These are phyloP conservation scores for Cunninghamia lanceolata DNA, from an alignment of 75 land plant species.

Conservation along the genomic window DNA sequence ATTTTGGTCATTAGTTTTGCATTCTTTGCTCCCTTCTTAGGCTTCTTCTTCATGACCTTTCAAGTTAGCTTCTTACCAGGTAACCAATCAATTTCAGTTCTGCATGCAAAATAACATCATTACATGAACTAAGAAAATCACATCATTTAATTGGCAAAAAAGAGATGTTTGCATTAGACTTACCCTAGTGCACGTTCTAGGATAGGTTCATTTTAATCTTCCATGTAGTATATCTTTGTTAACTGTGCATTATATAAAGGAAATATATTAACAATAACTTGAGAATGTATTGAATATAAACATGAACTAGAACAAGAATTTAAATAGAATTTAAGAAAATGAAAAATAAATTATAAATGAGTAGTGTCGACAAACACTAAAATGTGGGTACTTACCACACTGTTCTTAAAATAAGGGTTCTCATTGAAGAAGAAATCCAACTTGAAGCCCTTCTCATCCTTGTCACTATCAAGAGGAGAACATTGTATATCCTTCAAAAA, in stretches of 20 bases:
- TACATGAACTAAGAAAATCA: background rate
- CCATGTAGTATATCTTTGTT: constrained; percentile 33
- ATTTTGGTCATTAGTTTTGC: constrained; percentile 44
- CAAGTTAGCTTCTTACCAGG: constrained; percentile 50
- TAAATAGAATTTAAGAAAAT: background rate
- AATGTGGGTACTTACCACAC: constrained; percentile 20
- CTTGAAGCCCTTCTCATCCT: constrained; percentile 52
- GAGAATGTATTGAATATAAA: background rate
- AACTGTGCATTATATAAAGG: constrained; percentile 17
- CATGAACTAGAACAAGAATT: background rate
- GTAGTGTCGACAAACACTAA: too few relatives aligned
- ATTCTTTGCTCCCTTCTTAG: constrained; percentile 55
- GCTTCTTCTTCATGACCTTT: constrained; percentile 52
- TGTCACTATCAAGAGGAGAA: constrained; percentile 30
- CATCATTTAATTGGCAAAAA: background rate
- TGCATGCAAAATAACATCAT: constrained; percentile 8
- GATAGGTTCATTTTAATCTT: constrained; percentile 33
- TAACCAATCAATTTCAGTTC: constrained; percentile 56
- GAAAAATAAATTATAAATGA: background rate
- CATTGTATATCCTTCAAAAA: constrained; percentile 44
- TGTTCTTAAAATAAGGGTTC: constrained; percentile 47
- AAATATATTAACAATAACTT: background rate
- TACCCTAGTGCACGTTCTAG: constrained; percentile 28
- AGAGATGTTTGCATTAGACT: background rate
- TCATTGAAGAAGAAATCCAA: constrained; percentile 44